phyloP scores from a whole-genome alignment of 345 rosid species.

The Trapa incisa region DNA sequence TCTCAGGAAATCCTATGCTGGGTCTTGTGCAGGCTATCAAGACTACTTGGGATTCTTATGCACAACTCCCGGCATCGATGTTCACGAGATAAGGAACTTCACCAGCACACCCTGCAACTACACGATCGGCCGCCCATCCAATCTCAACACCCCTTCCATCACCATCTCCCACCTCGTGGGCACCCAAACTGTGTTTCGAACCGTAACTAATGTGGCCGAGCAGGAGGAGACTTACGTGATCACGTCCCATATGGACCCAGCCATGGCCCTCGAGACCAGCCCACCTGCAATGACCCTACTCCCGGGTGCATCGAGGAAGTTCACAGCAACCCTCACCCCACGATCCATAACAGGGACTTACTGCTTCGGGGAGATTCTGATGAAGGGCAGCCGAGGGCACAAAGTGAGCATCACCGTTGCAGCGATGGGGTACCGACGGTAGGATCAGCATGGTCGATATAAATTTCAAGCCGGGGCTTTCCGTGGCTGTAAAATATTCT shows the following conservation, averaged over 20 bases:
- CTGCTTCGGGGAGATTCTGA: slow-evolving; percentile 64
- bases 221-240: slow-evolving; percentile 82
- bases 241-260: slow-evolving; percentile 68
- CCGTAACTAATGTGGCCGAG: slow-evolving; percentile 67
- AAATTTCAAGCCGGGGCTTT: neutral
- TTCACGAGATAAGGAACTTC: slow-evolving; percentile 70
- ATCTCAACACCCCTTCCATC: slow-evolving; percentile 84
- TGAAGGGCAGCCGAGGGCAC: slow-evolving; percentile 98
- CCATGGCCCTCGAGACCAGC: slow-evolving; percentile 60
- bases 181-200: slow-evolving; percentile 54
- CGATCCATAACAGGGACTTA: slow-evolving; percentile 57
- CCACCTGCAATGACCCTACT: slow-evolving; percentile 91
- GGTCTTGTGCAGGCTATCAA: slow-evolving; percentile 39
- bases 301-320: slow-evolving; percentile 54
- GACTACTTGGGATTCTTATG: slow-evolving; percentile 94
- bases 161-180: slow-evolving; percentile 68
- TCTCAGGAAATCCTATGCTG: neutral
- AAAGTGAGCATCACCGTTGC: slow-evolving; percentile 77
- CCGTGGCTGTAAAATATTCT: neutral
- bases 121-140: slow-evolving; percentile 67
- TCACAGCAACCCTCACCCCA: slow-evolving; percentile 52
- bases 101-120: slow-evolving; percentile 64
- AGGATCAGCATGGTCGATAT: slow-evolving; percentile 1
- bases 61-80: slow-evolving; percentile 77
- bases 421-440: slow-evolving; percentile 66